Conservation (phyloP, 331 rosid genomes). For the Dryas integrifolia region DNA sequence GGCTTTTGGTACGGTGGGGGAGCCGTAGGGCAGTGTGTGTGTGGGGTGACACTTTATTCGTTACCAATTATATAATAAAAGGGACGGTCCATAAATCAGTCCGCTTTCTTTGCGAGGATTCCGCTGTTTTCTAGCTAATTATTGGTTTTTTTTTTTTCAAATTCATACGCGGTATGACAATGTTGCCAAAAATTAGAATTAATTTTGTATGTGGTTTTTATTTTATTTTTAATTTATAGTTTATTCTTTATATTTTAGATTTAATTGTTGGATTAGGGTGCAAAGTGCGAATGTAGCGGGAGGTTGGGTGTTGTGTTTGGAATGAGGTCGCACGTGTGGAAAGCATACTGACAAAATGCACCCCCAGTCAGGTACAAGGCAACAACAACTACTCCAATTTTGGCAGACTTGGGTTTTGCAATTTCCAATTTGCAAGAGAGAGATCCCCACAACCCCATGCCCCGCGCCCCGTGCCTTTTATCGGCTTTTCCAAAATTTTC, state of each 20-base stretch:
- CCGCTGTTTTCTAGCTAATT: constrained; percentile 14
- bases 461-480: constrained; percentile 30
- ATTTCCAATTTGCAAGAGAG: neutral
- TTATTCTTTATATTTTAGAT: neutral
- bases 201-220: neutral
- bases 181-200: neutral
- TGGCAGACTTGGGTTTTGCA: constrained; percentile 5
- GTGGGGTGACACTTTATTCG: constrained; percentile 1
- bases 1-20: constrained; percentile 5
- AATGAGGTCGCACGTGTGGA: constrained; percentile 15
- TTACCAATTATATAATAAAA: constrained; percentile 5
- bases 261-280: constrained; percentile 2
- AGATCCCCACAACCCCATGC: constrained; percentile 2
- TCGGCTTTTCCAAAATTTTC: neutral
- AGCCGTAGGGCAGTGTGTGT: neutral
- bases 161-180: constrained; percentile 1
- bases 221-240: neutral
- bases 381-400: neutral
- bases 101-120: constrained; percentile 32
- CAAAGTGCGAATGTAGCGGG: constrained; percentile 5
- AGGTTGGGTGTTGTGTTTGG: neutral
- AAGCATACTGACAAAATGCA: constrained; percentile 21
- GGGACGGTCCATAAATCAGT: constrained; percentile 10
- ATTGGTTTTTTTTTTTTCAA: neutral
- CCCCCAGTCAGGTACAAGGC: constrained; percentile 8